These are phyloP conservation scores for Phalaenopsis aphrodite DNA, from an alignment of 106 monocot genomes.

Conservation along the genomic window DNA sequence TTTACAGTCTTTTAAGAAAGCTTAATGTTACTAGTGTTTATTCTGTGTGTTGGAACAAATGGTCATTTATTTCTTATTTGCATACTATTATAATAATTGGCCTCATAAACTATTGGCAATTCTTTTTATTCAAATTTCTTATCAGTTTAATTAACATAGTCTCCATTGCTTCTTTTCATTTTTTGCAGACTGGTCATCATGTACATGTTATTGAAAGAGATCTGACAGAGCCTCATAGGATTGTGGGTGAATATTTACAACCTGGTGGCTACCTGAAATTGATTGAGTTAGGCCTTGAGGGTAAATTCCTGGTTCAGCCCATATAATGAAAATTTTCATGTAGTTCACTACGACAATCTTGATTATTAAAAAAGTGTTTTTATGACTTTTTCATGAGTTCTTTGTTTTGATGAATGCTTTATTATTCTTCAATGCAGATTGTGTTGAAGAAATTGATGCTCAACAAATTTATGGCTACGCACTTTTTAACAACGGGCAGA, in stretches of 20 bases:
- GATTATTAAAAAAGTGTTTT: neutral
- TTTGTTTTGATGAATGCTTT: neutral
- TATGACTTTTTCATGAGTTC: neutral
- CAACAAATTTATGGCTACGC: constrained; percentile 84
- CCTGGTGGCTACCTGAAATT: constrained; percentile 88
- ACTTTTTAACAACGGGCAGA: constrained; percentile 79
- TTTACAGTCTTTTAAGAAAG: no score
- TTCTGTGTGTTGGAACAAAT: no score
- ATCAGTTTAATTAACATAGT: neutral
- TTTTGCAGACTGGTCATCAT: constrained; percentile 64
- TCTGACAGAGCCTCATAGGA: constrained; percentile 74
- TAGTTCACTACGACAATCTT: neutral
- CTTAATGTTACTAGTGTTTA: no score
- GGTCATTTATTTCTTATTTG: no score
- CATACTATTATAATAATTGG: no score
- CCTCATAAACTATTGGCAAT: no score
- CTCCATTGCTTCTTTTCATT: constrained; percentile 2
- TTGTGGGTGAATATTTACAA: constrained; percentile 85
- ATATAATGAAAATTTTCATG: neutral
- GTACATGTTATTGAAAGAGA: constrained; percentile 92
- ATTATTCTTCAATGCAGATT: constrained; percentile 37
- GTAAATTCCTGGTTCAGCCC: constrained; percentile 17
- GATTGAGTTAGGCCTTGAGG: constrained; percentile 80
- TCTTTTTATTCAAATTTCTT: no score
- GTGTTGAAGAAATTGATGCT: constrained; percentile 89